Percentiles rank a stretch among this genome's conserved stretches.
These are phyloP conservation scores for Chrysanthemum makinoi DNA, from an alignment of 129 eudicot genomes.

Conservation along the genomic window DNA sequence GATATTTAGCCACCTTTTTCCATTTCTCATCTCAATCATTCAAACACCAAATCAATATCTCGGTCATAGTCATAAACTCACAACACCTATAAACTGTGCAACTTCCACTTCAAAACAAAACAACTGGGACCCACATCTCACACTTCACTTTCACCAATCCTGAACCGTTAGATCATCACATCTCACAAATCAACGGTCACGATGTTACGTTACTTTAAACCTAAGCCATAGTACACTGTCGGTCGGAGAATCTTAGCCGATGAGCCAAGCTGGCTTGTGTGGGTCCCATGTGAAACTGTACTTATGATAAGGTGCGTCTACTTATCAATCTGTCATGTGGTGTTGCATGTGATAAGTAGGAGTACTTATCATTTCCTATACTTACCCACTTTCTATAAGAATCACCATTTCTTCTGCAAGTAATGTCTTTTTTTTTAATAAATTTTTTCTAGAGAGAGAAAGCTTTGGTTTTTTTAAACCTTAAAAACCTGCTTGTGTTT, in stretches of 20 bases:
- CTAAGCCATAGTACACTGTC: conserved; percentile 51
- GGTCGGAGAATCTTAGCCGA: conserved; percentile 59
- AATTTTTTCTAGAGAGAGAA: conserved; percentile 32
- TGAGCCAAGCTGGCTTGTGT: conserved; percentile 45
- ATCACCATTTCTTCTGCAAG: conserved; percentile 54
- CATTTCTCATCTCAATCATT: conserved; percentile 10
- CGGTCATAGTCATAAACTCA: conserved; percentile 24
- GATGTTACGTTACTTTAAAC: background rate
- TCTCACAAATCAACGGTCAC: background rate
- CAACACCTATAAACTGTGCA: conserved; percentile 21
- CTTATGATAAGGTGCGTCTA: fast-evolving
- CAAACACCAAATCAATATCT: conserved; percentile 3
- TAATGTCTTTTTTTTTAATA: conserved; percentile 39
- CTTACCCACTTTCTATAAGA: conserved; percentile 37
- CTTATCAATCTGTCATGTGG: conserved; percentile 11
- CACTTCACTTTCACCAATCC: background rate
- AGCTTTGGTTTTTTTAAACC: background rate
- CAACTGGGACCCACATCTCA: conserved; percentile 13
- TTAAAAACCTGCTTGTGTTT: conserved; percentile 22
- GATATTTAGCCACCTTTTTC: background rate
- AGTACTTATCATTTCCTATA: conserved; percentile 25
- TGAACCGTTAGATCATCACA: conserved; percentile 30
- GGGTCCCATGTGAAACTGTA: conserved; percentile 25
- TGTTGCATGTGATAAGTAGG: conserved; percentile 15
- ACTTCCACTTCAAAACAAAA: conserved; percentile 5